These are phyloP conservation scores for Drechslerella dactyloides DNA, from an alignment of 2,329 filamentous ascomycete species.

Conservation along the genomic window DNA sequence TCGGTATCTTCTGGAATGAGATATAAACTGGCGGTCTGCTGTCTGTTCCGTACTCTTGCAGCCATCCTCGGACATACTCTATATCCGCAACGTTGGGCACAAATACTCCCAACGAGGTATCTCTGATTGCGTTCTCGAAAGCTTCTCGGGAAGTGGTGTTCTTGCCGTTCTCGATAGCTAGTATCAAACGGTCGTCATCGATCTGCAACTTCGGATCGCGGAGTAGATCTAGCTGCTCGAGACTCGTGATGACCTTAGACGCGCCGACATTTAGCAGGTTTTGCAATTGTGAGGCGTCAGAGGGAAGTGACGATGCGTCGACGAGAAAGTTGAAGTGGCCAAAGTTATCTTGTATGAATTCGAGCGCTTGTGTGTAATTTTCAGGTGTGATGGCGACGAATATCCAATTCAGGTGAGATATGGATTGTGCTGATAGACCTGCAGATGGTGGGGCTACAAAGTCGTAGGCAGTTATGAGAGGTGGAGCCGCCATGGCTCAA, in stretches of 20 bases:
- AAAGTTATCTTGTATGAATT: constrained; percentile 67
- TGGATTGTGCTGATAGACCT: constrained; percentile 63
- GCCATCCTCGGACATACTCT: constrained; percentile 60
- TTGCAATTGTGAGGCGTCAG: constrained; percentile 72
- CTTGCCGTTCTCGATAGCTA: constrained; percentile 60
- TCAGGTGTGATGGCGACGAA: constrained; percentile 64
- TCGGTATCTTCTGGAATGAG: constrained; percentile 59
- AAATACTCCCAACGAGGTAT: constrained; percentile 54
- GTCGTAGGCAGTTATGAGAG: constrained; percentile 63
- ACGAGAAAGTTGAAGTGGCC: constrained; percentile 70
- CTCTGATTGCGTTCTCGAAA: constrained; percentile 53
- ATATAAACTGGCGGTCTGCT: constrained; percentile 62
- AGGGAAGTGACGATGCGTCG: constrained; percentile 73
- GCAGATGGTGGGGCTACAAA: constrained; percentile 59
- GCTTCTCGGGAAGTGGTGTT: constrained; percentile 53
- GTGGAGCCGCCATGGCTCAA: constrained; percentile 56
- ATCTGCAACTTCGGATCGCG: constrained; percentile 60
- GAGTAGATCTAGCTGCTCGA: constrained; percentile 69
- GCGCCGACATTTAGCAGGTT: constrained; percentile 84
- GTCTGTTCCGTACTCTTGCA: constrained; percentile 62
- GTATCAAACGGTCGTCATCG: constrained; percentile 64
- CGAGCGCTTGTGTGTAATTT: constrained; percentile 61
- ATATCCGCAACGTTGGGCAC: constrained; percentile 57
- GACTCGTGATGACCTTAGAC: constrained; percentile 79
- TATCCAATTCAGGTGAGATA: constrained; percentile 67